Conservation (phyloP, 495 filamentous ascomycete species). For the Pyrenula aspistea region DNA sequence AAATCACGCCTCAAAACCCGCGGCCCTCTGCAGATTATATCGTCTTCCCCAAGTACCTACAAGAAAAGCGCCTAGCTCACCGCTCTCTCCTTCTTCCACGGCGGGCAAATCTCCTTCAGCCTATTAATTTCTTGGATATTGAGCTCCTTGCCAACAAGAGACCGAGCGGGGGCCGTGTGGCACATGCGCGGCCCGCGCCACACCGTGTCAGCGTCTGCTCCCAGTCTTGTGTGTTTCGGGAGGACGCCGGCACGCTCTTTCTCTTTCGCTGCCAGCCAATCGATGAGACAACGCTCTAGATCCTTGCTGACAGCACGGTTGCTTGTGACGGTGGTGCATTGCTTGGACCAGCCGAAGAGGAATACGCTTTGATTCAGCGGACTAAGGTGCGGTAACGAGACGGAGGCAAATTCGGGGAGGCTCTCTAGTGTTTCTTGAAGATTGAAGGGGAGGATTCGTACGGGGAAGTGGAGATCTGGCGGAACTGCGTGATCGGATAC, state of each 20-base stretch:
- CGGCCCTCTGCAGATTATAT: too few species aligned
- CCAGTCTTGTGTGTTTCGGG: neutral
- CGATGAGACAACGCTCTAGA: conserved; percentile 27
- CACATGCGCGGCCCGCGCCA: neutral
- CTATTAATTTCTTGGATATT: neutral
- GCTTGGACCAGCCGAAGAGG: conserved; percentile 51
- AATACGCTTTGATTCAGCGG: conserved; percentile 58
- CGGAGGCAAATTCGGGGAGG: conserved; percentile 24
- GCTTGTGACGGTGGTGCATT: conserved; percentile 51
- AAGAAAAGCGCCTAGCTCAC: too few species aligned
- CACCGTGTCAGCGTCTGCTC: neutral
- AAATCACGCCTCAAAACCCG: too few species aligned
- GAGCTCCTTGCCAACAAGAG: neutral
- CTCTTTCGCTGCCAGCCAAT: neutral
- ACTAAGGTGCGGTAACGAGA: conserved; percentile 34
- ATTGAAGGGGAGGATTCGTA: conserved; percentile 29
- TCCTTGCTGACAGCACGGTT: conserved; percentile 53
- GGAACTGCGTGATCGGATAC: conserved; percentile 42
- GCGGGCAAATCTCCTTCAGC: neutral
- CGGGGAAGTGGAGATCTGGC: conserved; percentile 33
- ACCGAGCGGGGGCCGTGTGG: too few species aligned
- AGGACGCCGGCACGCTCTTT: neutral
- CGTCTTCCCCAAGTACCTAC: too few species aligned
- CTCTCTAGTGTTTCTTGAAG: conserved; percentile 13
- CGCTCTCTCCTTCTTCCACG: neutral